These are phyloP conservation scores for Thermochaetoides thermophila DNA, from an alignment of 495 filamentous ascomycete species.

Conservation along the genomic window DNA sequence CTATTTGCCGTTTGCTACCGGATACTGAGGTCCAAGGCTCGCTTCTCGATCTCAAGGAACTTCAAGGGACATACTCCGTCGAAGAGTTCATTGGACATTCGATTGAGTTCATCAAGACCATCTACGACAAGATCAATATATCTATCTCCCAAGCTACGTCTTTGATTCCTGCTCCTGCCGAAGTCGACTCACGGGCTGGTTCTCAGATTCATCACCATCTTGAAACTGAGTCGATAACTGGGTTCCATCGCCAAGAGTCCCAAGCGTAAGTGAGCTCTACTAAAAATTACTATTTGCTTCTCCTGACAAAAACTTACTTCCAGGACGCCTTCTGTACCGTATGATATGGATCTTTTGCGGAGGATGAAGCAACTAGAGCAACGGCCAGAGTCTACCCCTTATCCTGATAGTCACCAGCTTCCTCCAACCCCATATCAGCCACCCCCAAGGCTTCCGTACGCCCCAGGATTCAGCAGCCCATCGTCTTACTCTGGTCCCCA, in stretches of 20 bases:
- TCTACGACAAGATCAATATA: slow-evolving; percentile 1
- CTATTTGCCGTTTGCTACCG: slow-evolving; percentile 4
- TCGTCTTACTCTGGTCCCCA: neutral
- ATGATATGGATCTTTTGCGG: neutral
- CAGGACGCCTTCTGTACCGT: neutral
- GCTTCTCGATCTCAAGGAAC: neutral
- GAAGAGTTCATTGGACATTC: neutral
- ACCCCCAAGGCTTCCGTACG: slow-evolving; percentile 2
- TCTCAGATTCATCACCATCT: slow-evolving; percentile 18
- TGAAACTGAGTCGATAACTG: slow-evolving; percentile 9
- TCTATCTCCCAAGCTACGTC: neutral
- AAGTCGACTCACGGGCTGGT: slow-evolving; percentile 1
- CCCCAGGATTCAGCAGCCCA: slow-evolving; percentile 1
- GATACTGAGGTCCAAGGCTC: neutral
- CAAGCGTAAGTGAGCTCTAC: too few species aligned
- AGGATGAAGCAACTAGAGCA: slow-evolving; percentile 3
- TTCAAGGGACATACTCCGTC: slow-evolving; percentile 1
- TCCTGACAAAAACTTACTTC: neutral
- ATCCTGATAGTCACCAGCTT: neutral
- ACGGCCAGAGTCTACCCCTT: neutral
- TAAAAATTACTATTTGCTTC: too few species aligned
- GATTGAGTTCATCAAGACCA: neutral
- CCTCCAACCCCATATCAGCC: slow-evolving; percentile 1
- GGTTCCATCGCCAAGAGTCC: neutral
- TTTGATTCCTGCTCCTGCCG: slow-evolving; percentile 1